These are phyloP conservation scores for Arabidopsis lyrata DNA, from an alignment of 441 rosid genomes.

Conservation along the genomic window DNA sequence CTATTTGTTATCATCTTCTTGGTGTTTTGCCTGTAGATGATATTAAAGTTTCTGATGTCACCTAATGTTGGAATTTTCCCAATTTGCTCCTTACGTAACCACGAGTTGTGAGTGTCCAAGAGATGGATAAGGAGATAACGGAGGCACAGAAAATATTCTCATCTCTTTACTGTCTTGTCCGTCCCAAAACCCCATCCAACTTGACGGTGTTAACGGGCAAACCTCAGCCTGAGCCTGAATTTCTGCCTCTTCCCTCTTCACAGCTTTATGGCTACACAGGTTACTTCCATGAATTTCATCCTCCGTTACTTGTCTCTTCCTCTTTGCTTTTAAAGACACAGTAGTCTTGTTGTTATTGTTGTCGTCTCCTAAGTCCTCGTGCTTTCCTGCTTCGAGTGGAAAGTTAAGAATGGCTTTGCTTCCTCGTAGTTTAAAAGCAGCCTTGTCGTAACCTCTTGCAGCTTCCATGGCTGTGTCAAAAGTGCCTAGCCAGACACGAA, in stretches of 20 bases:
- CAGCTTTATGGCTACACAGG: slow-evolving; percentile 43
- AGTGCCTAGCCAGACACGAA: slow-evolving; percentile 64
- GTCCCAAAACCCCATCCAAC: slow-evolving; percentile 81
- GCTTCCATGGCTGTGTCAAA: slow-evolving; percentile 67
- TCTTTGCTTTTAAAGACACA: slow-evolving; percentile 45
- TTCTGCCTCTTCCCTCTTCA: slow-evolving; percentile 49
- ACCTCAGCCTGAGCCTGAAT: slow-evolving; percentile 22
- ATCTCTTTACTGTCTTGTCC: slow-evolving; percentile 54
- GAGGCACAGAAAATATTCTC: slow-evolving; percentile 64
- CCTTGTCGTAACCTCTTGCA: slow-evolving; percentile 61
- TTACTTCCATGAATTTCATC: slow-evolving; percentile 31
- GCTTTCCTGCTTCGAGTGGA: slow-evolving; percentile 64
- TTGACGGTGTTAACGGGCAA: slow-evolving; percentile 70
- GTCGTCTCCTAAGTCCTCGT: slow-evolving; percentile 12
- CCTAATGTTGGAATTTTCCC: slow-evolving; percentile 18
- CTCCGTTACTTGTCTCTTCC: slow-evolving; percentile 49
- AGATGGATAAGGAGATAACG: slow-evolving; percentile 70
- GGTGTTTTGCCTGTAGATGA: slow-evolving; percentile 2
- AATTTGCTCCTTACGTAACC: slow-evolving; percentile 38
- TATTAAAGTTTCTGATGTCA: slow-evolving; percentile 9
- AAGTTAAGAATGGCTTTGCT: slow-evolving; percentile 67
- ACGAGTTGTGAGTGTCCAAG: slow-evolving; percentile 50
- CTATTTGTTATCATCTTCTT: slow-evolving; percentile 4
- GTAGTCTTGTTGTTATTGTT: slow-evolving; percentile 4
- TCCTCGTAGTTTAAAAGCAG: slow-evolving; percentile 63